A percentile compares a stretch with the other conserved stretches of the same genome.
Evolutionary conservation across 1,284 basidiomycete genomes (phyloP).

Genomic region (Cutaneotrichosporon sp.): DNA sequence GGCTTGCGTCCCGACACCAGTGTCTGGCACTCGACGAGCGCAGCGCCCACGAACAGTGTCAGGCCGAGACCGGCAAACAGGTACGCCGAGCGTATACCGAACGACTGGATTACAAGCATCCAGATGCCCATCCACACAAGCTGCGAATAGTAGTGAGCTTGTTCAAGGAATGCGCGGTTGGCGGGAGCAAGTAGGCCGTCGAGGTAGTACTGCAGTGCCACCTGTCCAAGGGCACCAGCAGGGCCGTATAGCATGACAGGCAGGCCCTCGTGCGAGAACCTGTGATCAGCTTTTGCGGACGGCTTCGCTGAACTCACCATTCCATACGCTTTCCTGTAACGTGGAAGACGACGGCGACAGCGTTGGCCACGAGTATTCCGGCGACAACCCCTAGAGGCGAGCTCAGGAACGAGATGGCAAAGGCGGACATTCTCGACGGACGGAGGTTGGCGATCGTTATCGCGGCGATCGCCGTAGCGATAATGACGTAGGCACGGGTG

Average conservation of each 20-base stretch:
- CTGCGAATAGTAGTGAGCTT: constrained; percentile 58
- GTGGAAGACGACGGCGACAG: constrained; percentile 67
- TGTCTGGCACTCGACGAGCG: constrained; percentile 18
- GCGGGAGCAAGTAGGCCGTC: constrained; percentile 23
- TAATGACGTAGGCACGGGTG: constrained; percentile 60
- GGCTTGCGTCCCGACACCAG: constrained; percentile 5
- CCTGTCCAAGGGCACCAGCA: constrained; percentile 55
- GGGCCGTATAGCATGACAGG: constrained; percentile 73
- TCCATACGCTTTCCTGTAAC: constrained; percentile 56
- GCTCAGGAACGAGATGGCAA: constrained; percentile 55
- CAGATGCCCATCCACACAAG: constrained; percentile 57
- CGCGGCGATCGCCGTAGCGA: constrained; percentile 50
- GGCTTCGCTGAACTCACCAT: constrained; percentile 33
- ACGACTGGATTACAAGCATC: constrained; percentile 52
- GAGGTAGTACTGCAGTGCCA: constrained; percentile 31
- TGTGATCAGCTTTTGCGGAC: constrained; percentile 51
- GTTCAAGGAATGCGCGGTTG: constrained; percentile 52
- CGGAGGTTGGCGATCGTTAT: constrained; percentile 37
- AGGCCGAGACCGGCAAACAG: constrained; percentile 37
- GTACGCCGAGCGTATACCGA: constrained; percentile 47
- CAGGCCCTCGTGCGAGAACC: constrained; percentile 72
- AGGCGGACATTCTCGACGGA: constrained; percentile 39
- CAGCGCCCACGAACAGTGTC: constrained; percentile 30
- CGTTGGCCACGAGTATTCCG: constrained; percentile 60
- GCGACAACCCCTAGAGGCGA: constrained; percentile 48